Evolutionary conservation across 2,329 filamentous ascomycete species (phyloP), one percentile per base, ranked within the genome.

Genomic region (Keithomyces neogunnii): DNA sequence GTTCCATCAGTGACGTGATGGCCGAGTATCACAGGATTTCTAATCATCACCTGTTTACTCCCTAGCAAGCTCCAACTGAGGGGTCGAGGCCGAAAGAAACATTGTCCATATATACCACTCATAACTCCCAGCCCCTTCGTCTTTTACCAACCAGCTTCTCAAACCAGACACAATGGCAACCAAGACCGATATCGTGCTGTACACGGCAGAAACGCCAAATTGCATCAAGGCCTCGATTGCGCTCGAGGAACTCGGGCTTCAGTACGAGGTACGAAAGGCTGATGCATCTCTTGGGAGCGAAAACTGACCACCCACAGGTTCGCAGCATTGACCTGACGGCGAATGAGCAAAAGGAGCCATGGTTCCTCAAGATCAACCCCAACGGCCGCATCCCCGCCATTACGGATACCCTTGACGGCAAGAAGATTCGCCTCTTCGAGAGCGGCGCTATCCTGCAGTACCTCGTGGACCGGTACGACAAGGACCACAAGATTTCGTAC

Each of bases 321-420:
- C 78, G 85, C 49, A 74, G 78, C 43, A 83, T 95, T 61, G 77
- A 86, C n/a, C 78, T 95, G 53, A 72, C 67, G 56, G 86, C 87
- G 56, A 87, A 89, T 65, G 78, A 73, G n/a, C 89, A 95, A 62
- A 95, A 93, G 65, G 73, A 92, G 67, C 81, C 81, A 13, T 95
- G 88, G 89, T 96, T 92, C 70, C 78, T 95, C 31, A 83, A 84
- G 49, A 95, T 96, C 71, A 96, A 96, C 70, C 90, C 90, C 56
- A 96, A 96, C 66, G 90, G 90, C 57, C 86, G 90, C 58, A 95
- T 96, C 60, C 91, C 90, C 3, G 90, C 90, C 52, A 62, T 96
- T 48, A 93, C 88, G 6, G 90, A 96, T 69, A 87, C 76, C 5
- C 85, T 88, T 4, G 84, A 93, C 65, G 88, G 88, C 59, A 73